Evolutionary conservation across 257 asterid genomes (phyloP), one percentile per base, ranked within the genome.

Genomic region (Rhazya stricta): DNA sequence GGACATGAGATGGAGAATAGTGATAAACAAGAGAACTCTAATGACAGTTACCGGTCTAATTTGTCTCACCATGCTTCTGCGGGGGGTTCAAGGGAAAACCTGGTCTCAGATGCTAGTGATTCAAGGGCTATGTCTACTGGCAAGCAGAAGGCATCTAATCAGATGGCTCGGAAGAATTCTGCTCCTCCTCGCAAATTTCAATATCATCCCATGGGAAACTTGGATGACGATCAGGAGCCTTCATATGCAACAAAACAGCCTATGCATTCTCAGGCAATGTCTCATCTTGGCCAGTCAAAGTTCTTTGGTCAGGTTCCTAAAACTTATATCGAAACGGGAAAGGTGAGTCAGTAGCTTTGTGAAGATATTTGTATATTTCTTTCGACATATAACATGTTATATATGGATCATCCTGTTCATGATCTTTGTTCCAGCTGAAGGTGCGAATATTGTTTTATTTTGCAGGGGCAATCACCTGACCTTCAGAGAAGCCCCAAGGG

Each of bases 191-290:
- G 85, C 67, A 91, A 91, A 79, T 94, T 91, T 87, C 98, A 89
- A 73, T 85, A 85, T 83, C 97, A 94, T 84, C 97, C 97, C 81
- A 80, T 89, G 97, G 98, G 97, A 66, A 90, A 90, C 84, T 72
- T 84, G 87, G 91, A 85, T 69, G 95, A 87, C 76, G 86, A 85
- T 76, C 81, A 61, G 71, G 96, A 81, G 62, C 83, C 83, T 82
- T 46, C 82, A 41, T 58, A 75, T 82, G 91, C 80, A 39, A 72
- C 75, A 79, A 88, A 85, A 82, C 92, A 87, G 75, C 84, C 88
- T 57, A 78, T 81, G 60, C 89, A 76, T 71, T 65, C 79, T 57
- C 86, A 78, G 76, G 75, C 81, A 73, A 74, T 75, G 75, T 73
- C 81, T 75, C 90, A 88, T 75, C 75, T 79, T 80, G 85, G 86